Evolutionary conservation across 495 filamentous ascomycete species (phyloP).

Genomic region (Penicillium nucicola): DNA sequence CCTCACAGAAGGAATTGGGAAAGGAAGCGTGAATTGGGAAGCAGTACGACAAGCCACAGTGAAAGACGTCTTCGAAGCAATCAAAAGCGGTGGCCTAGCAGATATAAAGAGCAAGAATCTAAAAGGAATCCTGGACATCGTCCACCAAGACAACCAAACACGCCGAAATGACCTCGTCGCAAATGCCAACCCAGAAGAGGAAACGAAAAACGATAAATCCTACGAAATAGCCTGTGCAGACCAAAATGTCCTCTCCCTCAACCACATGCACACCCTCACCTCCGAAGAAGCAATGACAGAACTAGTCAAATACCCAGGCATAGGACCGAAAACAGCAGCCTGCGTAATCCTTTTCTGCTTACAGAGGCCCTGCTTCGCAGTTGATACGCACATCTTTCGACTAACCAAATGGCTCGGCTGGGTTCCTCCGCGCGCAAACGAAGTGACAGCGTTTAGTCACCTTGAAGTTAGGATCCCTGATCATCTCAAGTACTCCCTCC

Average conservation of each 20-base stretch:
- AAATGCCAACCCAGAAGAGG: neutral
- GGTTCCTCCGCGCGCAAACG: conserved; percentile 58
- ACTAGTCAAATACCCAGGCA: conserved; percentile 74
- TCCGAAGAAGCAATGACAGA: conserved; percentile 69
- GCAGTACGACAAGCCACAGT: conserved; percentile 63
- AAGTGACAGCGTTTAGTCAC: conserved; percentile 74
- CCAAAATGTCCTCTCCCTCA: conserved; percentile 63
- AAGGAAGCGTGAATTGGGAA: conserved; percentile 85
- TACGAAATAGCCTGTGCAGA: conserved; percentile 53
- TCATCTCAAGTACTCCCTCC: conserved; percentile 83
- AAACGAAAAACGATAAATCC: conserved; percentile 39
- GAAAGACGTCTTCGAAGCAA: conserved; percentile 65
- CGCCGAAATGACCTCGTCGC: conserved; percentile 36
- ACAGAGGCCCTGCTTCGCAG: conserved; percentile 72
- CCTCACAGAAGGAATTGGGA: conserved; percentile 56
- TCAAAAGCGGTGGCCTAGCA: conserved; percentile 67
- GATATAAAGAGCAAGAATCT: conserved; percentile 72
- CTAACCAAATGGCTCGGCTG: conserved; percentile 83
- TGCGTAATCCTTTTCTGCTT: conserved; percentile 84
- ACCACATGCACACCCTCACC: conserved; percentile 68
- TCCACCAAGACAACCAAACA: conserved; percentile 64
- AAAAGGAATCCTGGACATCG: conserved; percentile 77
- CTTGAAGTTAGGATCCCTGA: conserved; percentile 79
- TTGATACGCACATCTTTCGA: conserved; percentile 82
- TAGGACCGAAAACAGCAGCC: conserved; percentile 88